phyloP scores from a whole-genome alignment of 2,329 filamentous ascomycete species.

The Magnaporthiopsis rhizophila region DNA sequence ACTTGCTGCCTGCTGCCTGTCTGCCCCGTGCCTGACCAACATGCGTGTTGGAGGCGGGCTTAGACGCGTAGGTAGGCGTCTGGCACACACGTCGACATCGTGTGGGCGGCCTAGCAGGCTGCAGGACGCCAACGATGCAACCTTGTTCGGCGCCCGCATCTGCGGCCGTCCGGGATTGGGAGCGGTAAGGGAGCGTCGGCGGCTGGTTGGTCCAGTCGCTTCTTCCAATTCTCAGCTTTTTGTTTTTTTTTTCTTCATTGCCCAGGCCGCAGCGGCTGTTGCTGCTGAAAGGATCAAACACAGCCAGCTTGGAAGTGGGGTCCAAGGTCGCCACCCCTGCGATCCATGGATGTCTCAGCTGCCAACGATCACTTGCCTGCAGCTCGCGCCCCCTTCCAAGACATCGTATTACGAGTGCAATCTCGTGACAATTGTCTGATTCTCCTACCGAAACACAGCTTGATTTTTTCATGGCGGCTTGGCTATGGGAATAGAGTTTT shows the following conservation, averaged over 20 bases:
- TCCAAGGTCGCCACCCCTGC: not conserved
- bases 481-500: not conserved
- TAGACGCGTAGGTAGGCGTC: too few relatives aligned
- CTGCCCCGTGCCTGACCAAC: not conserved
- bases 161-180: not conserved
- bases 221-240: too few relatives aligned
- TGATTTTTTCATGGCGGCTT: too few relatives aligned
- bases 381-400: not conserved
- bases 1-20: not conserved
- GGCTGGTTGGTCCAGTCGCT: not conserved
- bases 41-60: too few relatives aligned
- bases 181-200: not conserved
- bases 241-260: too few relatives aligned
- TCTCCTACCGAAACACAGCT: too few relatives aligned
- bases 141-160: not conserved
- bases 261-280: not conserved
- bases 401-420: not conserved
- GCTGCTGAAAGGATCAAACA: not conserved
- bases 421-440: not conserved
- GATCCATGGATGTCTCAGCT: not conserved
- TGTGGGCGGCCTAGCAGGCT: too few relatives aligned
- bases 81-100: too few relatives aligned
- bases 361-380: not conserved
- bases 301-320: not conserved
- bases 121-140: not conserved